These are phyloP conservation scores for Oryza longistaminata DNA, from an alignment of 176 grass and related monocot genomes.

Conservation along the genomic window DNA sequence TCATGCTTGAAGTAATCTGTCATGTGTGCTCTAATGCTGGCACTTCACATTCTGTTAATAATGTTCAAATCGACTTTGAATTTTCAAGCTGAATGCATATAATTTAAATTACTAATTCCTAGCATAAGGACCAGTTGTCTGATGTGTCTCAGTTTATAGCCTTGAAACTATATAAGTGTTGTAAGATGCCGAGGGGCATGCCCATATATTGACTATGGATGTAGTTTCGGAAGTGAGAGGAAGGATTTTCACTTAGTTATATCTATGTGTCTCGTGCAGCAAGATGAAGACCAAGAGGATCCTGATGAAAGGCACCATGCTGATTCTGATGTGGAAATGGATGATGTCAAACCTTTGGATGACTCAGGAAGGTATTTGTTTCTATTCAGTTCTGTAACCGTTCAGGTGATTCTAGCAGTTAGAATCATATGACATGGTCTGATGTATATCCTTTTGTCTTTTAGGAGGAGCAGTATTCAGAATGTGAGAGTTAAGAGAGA, in stretches of 20 bases:
- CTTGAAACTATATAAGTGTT: background rate
- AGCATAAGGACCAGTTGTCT: background rate
- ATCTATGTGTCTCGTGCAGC: constrained; percentile 44
- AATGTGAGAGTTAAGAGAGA: constrained; percentile 72
- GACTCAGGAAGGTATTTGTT: constrained; percentile 59
- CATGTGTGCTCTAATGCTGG: background rate
- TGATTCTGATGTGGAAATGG: constrained; percentile 75
- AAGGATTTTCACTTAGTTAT: constrained; percentile 31
- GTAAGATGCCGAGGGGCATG: background rate
- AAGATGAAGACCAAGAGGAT: constrained; percentile 90
- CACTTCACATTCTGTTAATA: background rate
- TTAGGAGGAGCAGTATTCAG: constrained; percentile 62
- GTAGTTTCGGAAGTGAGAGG: constrained; percentile 20
- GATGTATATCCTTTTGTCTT: background rate
- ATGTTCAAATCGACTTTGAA: background rate
- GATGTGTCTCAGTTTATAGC: background rate
- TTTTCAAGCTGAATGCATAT: background rate
- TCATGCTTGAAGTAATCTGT: background rate
- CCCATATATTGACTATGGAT: background rate
- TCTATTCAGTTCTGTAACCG: constrained; percentile 12
- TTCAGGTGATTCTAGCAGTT: background rate
- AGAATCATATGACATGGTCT: constrained; percentile 8
- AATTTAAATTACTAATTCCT: constrained; percentile 3
- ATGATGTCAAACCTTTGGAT: constrained; percentile 60
- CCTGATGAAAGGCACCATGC: constrained; percentile 65